Evolutionary conservation across 2,329 filamentous ascomycete genomes (phyloP), one percentile per base, ranked within the genome.

Genomic region (Calonectria hawksworthii): DNA sequence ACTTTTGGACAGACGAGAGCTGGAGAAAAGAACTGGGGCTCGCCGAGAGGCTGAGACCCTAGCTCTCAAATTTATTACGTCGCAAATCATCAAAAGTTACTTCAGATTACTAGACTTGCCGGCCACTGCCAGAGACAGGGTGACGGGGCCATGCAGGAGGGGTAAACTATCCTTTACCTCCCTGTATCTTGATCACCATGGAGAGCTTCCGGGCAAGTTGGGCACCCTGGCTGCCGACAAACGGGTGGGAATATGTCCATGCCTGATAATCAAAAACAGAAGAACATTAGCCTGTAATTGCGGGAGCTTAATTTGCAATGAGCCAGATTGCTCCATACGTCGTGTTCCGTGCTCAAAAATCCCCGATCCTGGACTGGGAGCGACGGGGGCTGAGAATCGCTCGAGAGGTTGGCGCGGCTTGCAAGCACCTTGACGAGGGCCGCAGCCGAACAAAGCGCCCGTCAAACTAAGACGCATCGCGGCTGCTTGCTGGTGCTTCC

Each of bases 381-480:
- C 41, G 30, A 44, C 41, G 26, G 61, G 14, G 63, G 23, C 23
- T 38, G 52, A 68, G n/a, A 52, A 30, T 18, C 23, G 30, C 38
- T 67, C 30, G 4, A 63, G 59, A 74, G 76, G 70, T 38, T 74
- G 75, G 75, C 74, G 72, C 76, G 72, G 76, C 69, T 74, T 47
- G 65, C 67, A 56, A 75, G 56, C 66, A 56, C 34, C 38, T 30
- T 59, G 30, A 38, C 38, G 61, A 61, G 26, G 14, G 44, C 61
- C 56, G 65, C 52, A 77, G 72, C 79, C 79, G 75, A 77, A 70
- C 41, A 75, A 78, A 74, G 74, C 79, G 79, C 76, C 74, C 76
- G 61, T 72, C 28, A 51, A 70, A 28, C 64, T 54, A 72, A 50
- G 32, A 44, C 8, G 56, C 41, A 69, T 65, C 68, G 56, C 59